phyloP scores from a whole-genome alignment of 2,329 filamentous ascomycete species.

The Penicillium palitans region DNA sequence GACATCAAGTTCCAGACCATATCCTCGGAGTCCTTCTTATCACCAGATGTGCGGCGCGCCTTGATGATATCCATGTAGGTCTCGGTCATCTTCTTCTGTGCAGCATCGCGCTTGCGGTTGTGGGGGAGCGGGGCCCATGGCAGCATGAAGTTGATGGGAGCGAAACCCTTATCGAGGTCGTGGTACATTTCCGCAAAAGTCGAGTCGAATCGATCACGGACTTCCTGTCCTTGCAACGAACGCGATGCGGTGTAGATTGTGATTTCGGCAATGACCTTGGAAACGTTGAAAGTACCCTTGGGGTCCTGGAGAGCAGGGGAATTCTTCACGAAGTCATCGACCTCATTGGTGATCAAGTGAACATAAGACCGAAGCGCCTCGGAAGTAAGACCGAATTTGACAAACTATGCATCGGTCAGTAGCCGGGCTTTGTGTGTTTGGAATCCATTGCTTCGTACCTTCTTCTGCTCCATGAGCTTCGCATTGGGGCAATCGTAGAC shows the following conservation, averaged over 20 bases:
- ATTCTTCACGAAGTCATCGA: slow-evolving; percentile 69
- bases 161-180: slow-evolving; percentile 87
- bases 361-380: slow-evolving; percentile 71
- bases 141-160: slow-evolving; percentile 84
- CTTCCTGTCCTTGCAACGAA: slow-evolving; percentile 79
- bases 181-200: slow-evolving; percentile 81
- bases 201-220: slow-evolving; percentile 76
- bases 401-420: slow-evolving; percentile 47
- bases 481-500: slow-evolving; percentile 89
- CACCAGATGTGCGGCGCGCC: slow-evolving; percentile 61
- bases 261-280: slow-evolving; percentile 76
- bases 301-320: slow-evolving; percentile 66
- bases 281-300: slow-evolving; percentile 69
- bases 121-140: slow-evolving; percentile 88
- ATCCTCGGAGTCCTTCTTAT: slow-evolving; percentile 61
- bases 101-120: slow-evolving; percentile 77
- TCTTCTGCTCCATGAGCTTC: slow-evolving; percentile 96
- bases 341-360: slow-evolving; percentile 73
- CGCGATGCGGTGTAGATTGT: slow-evolving; percentile 89
- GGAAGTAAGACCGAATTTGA: slow-evolving; percentile 64
- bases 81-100: slow-evolving; percentile 76
- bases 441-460: slow-evolving; percentile 54
- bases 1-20: slow-evolving; percentile 92
- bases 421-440: neutral
- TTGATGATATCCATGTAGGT: slow-evolving; percentile 81